Base-by-base conservation (phyloP, 2,329 filamentous ascomycete genomes). In the Colletotrichum sp. region DNA sequence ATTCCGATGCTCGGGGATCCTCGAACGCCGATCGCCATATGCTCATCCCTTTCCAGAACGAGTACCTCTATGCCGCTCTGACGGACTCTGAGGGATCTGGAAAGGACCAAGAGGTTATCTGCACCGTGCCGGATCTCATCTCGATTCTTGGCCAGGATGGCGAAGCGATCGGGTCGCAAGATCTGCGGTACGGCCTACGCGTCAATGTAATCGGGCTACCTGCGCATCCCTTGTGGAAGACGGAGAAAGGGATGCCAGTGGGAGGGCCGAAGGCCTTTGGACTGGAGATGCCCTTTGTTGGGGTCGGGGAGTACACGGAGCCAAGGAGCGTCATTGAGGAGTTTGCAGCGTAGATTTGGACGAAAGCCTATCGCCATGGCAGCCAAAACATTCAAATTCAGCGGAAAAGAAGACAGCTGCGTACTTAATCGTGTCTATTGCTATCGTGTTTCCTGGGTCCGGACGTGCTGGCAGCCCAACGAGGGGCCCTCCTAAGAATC, bases 121-220 rank as follows among this genome's bases (percentile, higher is more conserved):
- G 83, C 71, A 85, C 83, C 0, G 83, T 85, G 0, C 84, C 84
- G 0, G 81, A 85, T 13, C 78, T 85, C 0, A 85, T 85, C 2
- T 85, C 84, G 0, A 81, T 85, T 5, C 78, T 85, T 0, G 84
- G 83, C 2, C 83, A 84, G 48, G 87, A 89, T 64, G 88, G 88
- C 0, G 87, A 88, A 65, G 88, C 88, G 0, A 83, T 90, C 6
- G 88, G 88, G 1, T 87, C 88, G 1, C 86, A 87, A 16, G 88
- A 90, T 28, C 80, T 89, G 34, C 84, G 88, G 12, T 91, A 90
- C 70, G 89, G 89, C 0, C 77, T 90, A 4, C 82, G 85, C 6
- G 89, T 90, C 0, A 87, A 81, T 36, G 88, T 91, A 1, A 87
- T 91, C 74, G 89, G 84, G 0, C 81, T 91, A 36, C 83, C 88